A percentile compares a stretch with the other conserved stretches of the same genome.
These are phyloP conservation scores for Eucalyptus sp. DNA, from an alignment of 345 rosid genomes.

Conservation along the genomic window DNA sequence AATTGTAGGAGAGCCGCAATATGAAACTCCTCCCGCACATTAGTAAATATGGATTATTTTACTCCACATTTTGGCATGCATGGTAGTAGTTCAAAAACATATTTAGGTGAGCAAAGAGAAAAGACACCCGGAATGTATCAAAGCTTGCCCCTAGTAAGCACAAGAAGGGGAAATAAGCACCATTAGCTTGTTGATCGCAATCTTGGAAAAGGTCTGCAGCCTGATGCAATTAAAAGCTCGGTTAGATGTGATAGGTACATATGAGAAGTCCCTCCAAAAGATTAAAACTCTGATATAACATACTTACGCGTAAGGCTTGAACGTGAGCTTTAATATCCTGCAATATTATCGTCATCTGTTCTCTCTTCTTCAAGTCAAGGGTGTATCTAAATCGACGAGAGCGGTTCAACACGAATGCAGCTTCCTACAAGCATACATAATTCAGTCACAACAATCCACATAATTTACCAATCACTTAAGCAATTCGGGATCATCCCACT, in stretches of 20 bases:
- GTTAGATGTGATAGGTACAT: neutral
- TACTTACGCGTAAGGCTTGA: conserved; percentile 57
- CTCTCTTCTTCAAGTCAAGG: conserved; percentile 78
- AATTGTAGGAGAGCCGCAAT: neutral
- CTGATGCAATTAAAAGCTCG: conserved; percentile 19
- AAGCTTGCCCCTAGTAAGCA: neutral
- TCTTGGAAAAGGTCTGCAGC: conserved; percentile 76
- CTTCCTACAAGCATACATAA: conserved; percentile 27
- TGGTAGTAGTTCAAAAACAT: neutral
- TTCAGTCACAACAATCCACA: neutral
- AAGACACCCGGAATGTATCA: neutral
- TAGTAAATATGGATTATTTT: neutral
- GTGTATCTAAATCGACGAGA: conserved; percentile 91
- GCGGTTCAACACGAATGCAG: conserved; percentile 81
- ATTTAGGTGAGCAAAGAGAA: accelerated
- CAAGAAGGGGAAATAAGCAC: conserved; percentile 16
- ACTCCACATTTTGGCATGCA: neutral
- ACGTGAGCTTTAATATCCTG: conserved; percentile 60
- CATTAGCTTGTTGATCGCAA: conserved; percentile 36
- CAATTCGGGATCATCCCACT: neutral
- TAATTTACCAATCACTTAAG: neutral
- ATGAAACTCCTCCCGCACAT: accelerated
- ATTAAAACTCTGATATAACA: neutral
- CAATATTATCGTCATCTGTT: conserved; percentile 38
- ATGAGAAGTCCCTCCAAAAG: neutral